Base-by-base conservation (phyloP, 108 stramenopile genomes). In the Skeletonema menzelii region DNA sequence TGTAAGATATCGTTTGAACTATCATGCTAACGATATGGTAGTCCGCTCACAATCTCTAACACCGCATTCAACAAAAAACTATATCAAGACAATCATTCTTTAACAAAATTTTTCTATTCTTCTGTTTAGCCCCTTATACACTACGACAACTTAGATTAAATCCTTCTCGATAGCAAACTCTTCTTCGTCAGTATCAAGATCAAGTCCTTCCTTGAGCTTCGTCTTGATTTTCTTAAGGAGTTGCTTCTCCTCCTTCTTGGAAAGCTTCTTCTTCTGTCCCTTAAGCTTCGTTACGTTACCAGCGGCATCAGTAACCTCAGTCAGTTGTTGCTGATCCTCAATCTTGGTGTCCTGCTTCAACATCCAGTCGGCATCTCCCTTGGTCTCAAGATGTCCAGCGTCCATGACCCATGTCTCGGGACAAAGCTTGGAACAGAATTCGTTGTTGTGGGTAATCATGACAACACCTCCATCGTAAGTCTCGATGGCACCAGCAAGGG, bases 401-500 rank as follows among this genome's bases (percentile, higher is more conserved):
- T 98, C 99, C 94, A 99, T 95, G 69, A 98, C 95, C 99, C 99
- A 99, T 19, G 97, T 98, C 85, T 98, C 99, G 30, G 97, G 97
- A 72, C 97, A 97, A 28, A 98, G 88, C 70, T 95, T 89, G 27
- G 87, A 89, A 53, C 95, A 91, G 89, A 99, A 99, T 77, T 99
- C 98, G 80, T 97, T 97, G 96, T 99, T 98, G 94, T 99, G 99
- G n/a, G 96, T 87, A 83, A 99, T 99, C 77, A 99, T 98, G 75
- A 99, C 96, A 47, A 99, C 95, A 72, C 99, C 99, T 65, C 99
- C 99, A 56, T 97, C 98, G 75, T 95, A 99, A 17, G 76, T 77
- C 75, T 97, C 92, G 80, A 99, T 99, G 69, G 97, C 99, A 53
- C 89, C 91, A n/a, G 98, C 98, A 73, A 99, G 90, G 30, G 97